Percentiles rank a stretch among this genome's conserved stretches.
Conservation (phyloP, 2,329 filamentous ascomycete species). For the Trichophyton benhamiae region DNA sequence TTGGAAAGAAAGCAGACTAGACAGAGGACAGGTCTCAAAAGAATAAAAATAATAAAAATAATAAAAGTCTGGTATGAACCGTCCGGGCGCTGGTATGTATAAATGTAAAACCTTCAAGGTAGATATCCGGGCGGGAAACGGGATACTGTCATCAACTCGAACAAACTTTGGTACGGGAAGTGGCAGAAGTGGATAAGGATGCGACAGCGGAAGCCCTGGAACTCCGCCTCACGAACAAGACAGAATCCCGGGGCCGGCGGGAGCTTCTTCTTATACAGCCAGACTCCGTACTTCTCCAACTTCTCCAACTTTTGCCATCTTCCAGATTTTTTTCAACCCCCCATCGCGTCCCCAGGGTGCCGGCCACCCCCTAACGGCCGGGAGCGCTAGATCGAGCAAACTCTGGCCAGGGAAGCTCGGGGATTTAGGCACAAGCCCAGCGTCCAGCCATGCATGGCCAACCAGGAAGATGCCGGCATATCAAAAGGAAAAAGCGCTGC, state of each 20-base stretch:
- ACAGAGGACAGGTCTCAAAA: background rate
- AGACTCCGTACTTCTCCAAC: background rate
- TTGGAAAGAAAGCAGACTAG: background rate
- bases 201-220: background rate
- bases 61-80: background rate
- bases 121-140: conserved; percentile 4
- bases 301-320: background rate
- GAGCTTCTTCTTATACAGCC: background rate
- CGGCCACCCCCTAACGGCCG: background rate
- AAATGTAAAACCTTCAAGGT: background rate
- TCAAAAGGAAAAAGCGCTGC: background rate
- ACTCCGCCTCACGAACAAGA: background rate
- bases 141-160: background rate
- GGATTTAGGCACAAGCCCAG: background rate
- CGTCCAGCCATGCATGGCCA: background rate
- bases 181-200: background rate
- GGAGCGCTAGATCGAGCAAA: background rate
- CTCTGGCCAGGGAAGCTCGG: background rate
- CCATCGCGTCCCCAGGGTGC: background rate
- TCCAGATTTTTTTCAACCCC: background rate
- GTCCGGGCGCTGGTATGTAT: background rate
- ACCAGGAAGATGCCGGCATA: background rate
- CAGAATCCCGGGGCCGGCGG: background rate
- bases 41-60: background rate
- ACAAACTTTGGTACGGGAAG: background rate